These are phyloP conservation scores for Pichia sp. DNA, from an alignment of 1,139 yeast genomes.

Conservation along the genomic window DNA sequence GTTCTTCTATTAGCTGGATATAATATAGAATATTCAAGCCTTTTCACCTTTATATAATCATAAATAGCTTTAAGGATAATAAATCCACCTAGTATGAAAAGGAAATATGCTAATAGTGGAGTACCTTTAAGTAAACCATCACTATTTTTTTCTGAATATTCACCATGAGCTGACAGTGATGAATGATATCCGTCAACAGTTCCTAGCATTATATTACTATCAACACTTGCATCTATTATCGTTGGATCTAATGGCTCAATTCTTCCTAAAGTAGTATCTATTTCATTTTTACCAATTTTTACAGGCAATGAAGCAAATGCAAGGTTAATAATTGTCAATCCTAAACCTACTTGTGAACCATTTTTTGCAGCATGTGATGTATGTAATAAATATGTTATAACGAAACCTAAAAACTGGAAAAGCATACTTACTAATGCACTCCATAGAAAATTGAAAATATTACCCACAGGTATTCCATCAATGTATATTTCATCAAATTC, in stretches of 20 bases:
- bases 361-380: conserved; percentile 97
- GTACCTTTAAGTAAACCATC: conserved; percentile 20
- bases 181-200: conserved; percentile 42
- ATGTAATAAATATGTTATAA: conserved; percentile 82
- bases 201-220: conserved; percentile 34
- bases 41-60: conserved; percentile 72
- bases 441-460: conserved; percentile 82
- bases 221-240: conserved; percentile 36
- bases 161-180: conserved; percentile 29
- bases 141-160: neutral
- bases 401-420: conserved; percentile 90
- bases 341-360: conserved; percentile 91
- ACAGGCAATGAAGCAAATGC: conserved; percentile 69
- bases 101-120: conserved; percentile 49
- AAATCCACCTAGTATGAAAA: conserved; percentile 64
- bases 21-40: conserved; percentile 61
- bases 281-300: conserved; percentile 6
- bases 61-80: conserved; percentile 59
- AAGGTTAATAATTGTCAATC: conserved; percentile 72
- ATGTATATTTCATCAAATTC: conserved; percentile 90
- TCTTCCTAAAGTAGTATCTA: conserved; percentile 31
- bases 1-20: conserved; percentile 31
- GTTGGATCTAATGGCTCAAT: conserved; percentile 54
- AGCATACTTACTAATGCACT: conserved; percentile 81
- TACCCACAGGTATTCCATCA: conserved; percentile 96